phyloP scores from a whole-genome alignment of 306 rosid species.

The Malus sylvestris region DNA sequence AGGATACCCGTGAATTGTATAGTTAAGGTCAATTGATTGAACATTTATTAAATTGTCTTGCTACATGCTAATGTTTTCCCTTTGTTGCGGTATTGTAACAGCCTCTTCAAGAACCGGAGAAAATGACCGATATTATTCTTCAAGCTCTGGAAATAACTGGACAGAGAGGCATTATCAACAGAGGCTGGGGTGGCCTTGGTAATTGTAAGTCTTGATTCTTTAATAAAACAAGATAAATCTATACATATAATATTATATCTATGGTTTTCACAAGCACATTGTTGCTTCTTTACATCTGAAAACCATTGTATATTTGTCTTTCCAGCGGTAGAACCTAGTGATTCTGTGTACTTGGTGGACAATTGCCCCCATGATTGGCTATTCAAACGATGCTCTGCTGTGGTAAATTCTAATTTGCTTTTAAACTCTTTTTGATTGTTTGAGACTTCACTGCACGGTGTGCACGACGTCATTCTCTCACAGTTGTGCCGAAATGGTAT shows the following conservation, averaged over 20 bases:
- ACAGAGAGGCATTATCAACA: constrained; percentile 88
- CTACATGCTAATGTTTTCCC: background rate
- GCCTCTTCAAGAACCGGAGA: constrained; percentile 75
- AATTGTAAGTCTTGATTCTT: constrained; percentile 49
- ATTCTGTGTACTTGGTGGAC: constrained; percentile 66
- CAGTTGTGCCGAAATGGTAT: background rate
- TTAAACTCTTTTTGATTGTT: background rate
- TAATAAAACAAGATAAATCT: too few species aligned
- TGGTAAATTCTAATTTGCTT: constrained; percentile 41
- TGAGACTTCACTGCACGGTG: background rate
- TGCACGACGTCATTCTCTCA: background rate
- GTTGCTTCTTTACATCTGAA: background rate
- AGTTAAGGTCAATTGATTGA: background rate
- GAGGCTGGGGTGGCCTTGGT: constrained; percentile 97
- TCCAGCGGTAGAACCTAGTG: constrained; percentile 57
- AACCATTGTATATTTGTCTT: constrained; percentile 5
- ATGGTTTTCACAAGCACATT: background rate
- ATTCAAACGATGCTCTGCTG: constrained; percentile 70
- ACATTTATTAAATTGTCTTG: background rate
- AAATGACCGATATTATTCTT: constrained; percentile 69
- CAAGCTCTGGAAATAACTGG: constrained; percentile 68
- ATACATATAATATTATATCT: background rate
- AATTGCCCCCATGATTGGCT: constrained; percentile 98
- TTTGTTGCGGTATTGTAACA: constrained; percentile 23
- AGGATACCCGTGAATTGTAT: background rate